These are phyloP conservation scores for Dillenia suffruticosa DNA, from an alignment of 164 flowering plant species.

Conservation along the genomic window DNA sequence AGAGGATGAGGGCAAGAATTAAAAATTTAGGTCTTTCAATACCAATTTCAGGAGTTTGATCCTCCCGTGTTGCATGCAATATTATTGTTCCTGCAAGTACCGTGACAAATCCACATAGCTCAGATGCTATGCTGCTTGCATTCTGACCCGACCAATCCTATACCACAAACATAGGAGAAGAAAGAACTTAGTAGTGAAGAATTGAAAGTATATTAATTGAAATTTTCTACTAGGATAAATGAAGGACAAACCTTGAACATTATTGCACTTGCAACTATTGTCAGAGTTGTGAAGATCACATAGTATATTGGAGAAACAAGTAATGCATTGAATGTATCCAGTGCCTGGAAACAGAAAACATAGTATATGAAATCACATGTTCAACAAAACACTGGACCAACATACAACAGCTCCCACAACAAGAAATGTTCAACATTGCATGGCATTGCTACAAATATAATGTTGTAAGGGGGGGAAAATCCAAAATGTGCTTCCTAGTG, in stretches of 20 bases:
- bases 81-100: constrained; percentile 88
- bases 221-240: background rate
- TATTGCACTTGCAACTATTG: constrained; percentile 83
- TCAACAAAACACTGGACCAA: too few relatives aligned
- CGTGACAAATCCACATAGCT: constrained; percentile 86
- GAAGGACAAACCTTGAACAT: constrained; percentile 77
- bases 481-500: too few relatives aligned
- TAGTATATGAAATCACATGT: too few relatives aligned
- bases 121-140: constrained; percentile 82
- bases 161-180: constrained; percentile 1
- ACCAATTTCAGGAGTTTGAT: constrained; percentile 54
- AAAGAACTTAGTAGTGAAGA: background rate
- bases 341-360: constrained; percentile 44
- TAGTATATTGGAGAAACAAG: constrained; percentile 94
- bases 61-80: constrained; percentile 78
- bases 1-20: too few relatives aligned
- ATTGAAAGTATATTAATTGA: too few relatives aligned
- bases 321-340: constrained; percentile 89
- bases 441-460: too few relatives aligned
- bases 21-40: background rate
- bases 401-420: too few relatives aligned
- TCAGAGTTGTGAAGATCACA: constrained; percentile 91
- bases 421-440: too few relatives aligned
- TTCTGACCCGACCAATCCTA: constrained; percentile 93
- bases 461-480: too few relatives aligned